Base-by-base conservation (phyloP, 2,329 filamentous ascomycete species). In the Penicillium sp. region DNA sequence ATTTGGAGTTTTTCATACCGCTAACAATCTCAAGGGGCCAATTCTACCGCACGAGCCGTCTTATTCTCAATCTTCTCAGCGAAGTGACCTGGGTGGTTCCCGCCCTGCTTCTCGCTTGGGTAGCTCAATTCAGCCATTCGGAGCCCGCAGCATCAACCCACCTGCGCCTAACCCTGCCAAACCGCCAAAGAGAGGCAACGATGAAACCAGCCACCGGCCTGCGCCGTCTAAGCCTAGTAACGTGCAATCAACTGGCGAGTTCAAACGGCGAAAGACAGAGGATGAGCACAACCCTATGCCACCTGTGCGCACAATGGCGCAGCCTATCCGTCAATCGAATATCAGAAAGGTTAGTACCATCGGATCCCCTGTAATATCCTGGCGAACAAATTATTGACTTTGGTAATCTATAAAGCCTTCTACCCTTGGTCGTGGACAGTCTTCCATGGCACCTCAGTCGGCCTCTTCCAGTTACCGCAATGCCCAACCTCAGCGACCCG, bases 291-390 rank as follows among this genome's bases (percentile, higher is more conserved):
- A 87, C 53, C 76, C 81, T 43, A 82, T 84, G 68, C 81, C 85
- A 55, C 82, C 84, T 40, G 81, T 85, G 45, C 82, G 85, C 53
- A 84, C 92, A 66, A 94, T 92, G 78, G 90, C 88, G 15, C 90
- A 91, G 51, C 91, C 92, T 6, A 91, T 95, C 64, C 86, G 92
- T 57, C 91, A 92, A 60, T 95, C 91, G 2, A 87, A 82, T 48
- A 82, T 85, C 69, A 82, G 83, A 67, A 92, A 91, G 83, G 87
- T 90, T 77, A 75, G 79, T 58, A 21, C 50, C 36, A 23, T 13
- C 4, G 38, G 5, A 7, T 41, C 16, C n/a, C 16, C 19, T 25
- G 16, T 21, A 46, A 11, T 31, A 3, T 40, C 5, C 52, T 8
- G 36, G 23, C 43, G 61, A 46, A 57, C 36, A 15, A 15, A 39